Percentiles rank a stretch among this genome's conserved stretches.
phyloP scores from a whole-genome alignment of 352 stramenopile genomes.

The Peronospora belbahrii region DNA sequence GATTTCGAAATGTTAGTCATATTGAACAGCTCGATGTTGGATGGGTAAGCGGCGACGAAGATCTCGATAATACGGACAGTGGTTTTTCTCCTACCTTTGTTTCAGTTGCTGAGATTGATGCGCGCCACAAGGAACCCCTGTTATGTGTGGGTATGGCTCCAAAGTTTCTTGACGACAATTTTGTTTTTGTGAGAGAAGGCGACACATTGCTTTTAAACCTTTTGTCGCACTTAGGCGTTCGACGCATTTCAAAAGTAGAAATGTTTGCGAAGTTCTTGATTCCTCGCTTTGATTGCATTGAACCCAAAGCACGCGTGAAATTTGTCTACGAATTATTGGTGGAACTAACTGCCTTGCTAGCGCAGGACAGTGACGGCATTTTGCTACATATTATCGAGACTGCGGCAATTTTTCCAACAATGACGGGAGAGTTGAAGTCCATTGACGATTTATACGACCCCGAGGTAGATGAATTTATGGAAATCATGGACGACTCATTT shows the following conservation, averaged over 20 bases:
- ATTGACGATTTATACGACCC: conserved; percentile 67
- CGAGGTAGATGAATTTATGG: conserved; percentile 58
- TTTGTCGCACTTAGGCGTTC: conserved; percentile 26
- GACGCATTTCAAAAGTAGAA: conserved; percentile 34
- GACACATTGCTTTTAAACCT: conserved; percentile 27
- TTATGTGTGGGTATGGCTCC: conserved; percentile 37
- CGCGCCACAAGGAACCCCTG: conserved; percentile 12
- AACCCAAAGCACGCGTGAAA: conserved; percentile 23
- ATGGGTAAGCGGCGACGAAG: conserved; percentile 16
- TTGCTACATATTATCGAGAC: conserved; percentile 37
- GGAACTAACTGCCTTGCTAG: conserved; percentile 33
- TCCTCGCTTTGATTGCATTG: conserved; percentile 34
- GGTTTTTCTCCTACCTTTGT: conserved; percentile 22
- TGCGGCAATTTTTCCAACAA: conserved; percentile 51
- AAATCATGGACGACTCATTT: conserved; percentile 63
- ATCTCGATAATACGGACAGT: conserved; percentile 5
- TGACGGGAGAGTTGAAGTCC: conserved; percentile 40
- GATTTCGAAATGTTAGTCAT: conserved; percentile 13
- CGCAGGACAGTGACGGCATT: conserved; percentile 34
- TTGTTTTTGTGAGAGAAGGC: conserved; percentile 40
- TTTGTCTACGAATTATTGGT: conserved; percentile 40
- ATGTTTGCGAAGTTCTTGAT: conserved; percentile 48
- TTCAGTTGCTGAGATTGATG: conserved; percentile 17
- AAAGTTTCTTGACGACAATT: conserved; percentile 42
- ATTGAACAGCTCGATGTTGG: conserved; percentile 16